Base-by-base conservation (phyloP, 257 asterid species). In the Solanum pennellii region DNA sequence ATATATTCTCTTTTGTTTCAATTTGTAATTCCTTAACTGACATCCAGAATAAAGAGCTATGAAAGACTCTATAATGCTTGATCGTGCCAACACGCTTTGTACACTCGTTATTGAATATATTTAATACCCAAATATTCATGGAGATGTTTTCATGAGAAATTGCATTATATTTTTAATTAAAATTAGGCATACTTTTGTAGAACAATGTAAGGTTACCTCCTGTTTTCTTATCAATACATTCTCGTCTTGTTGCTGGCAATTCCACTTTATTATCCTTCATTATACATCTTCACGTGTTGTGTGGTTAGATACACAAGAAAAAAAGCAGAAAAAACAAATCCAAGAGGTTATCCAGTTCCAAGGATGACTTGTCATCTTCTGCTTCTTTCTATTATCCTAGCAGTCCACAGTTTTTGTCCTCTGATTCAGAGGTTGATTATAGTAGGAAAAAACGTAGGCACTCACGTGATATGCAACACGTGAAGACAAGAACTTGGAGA, bases 351-450 rank as follows among this genome's bases (percentile, higher is more conserved):
- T 88, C 87, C 45, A 91, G 83, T 45, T 91, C 90, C 52, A 93
- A 82, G 47, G 79, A 87, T 91, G 92, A 94, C 9, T 41, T 65
- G 68, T 92, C 94, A 56, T 91, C 93, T 77, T 84, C 65, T 79
- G 65, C 88, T 86, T 94, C 98, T 39, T 93, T 93, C 87, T 90
- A 91, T 91, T 88, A 49, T 74, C 90, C 98, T 77, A 47, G 69
- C 86, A 90, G 92, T 91, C 91, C 92, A 3, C 90, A 85, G 87
- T 92, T 98, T 84, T 91, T 89, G 85, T 93, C 93, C 29, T 90
- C 95, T 76, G 66, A 88, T 15, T 84, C 87, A 41, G 92, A 90
- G 60, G 90, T 82, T 44, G 88, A 83, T 83, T 82, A 89, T 88
- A 94, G 84, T 68, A 89, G 91, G 92, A 95, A 90, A 89, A 86